phyloP scores from a whole-genome alignment of 1,284 basidiomycete genomes.

The Trichosporon sp. region DNA sequence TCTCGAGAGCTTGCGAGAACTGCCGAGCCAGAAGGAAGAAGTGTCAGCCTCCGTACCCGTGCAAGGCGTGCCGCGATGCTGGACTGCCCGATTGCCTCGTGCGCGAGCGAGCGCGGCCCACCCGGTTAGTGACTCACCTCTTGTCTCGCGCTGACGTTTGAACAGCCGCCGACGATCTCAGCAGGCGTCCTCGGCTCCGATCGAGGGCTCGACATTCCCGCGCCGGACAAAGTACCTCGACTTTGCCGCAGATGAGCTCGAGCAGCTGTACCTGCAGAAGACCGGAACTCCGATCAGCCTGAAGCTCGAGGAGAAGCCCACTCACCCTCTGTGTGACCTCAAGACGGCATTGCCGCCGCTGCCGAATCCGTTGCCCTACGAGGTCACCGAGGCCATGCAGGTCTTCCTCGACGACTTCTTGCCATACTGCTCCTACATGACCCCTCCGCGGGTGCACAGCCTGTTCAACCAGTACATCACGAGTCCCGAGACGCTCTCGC shows the following conservation, averaged over 20 bases:
- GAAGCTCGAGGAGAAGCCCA: constrained; percentile 8
- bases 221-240: constrained; percentile 10
- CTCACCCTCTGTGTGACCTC: constrained; percentile 14
- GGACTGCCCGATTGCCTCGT: constrained; percentile 13
- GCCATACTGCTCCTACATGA: constrained; percentile 20
- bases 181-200: constrained; percentile 9
- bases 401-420: constrained; percentile 13
- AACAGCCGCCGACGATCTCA: constrained; percentile 14
- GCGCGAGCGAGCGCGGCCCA: constrained; percentile 9
- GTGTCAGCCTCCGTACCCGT: constrained; percentile 16
- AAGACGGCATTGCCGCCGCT: constrained; percentile 12
- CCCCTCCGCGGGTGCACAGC: constrained; percentile 7
- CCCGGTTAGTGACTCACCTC: neutral
- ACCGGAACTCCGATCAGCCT: constrained; percentile 10
- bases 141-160: neutral
- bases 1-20: constrained; percentile 16
- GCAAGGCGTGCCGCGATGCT: constrained; percentile 14
- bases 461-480: constrained; percentile 16
- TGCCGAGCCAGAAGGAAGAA: constrained; percentile 14
- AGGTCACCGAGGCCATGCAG: constrained; percentile 10
- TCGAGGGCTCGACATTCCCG: constrained; percentile 19
- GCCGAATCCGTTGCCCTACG: constrained; percentile 8
- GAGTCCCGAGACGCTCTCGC: constrained; percentile 8
- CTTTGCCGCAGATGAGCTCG: constrained; percentile 11
- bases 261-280: constrained; percentile 8